These are phyloP conservation scores for Coniochaeta sp. DNA, from an alignment of 2,329 filamentous ascomycete genomes.

Conservation along the genomic window DNA sequence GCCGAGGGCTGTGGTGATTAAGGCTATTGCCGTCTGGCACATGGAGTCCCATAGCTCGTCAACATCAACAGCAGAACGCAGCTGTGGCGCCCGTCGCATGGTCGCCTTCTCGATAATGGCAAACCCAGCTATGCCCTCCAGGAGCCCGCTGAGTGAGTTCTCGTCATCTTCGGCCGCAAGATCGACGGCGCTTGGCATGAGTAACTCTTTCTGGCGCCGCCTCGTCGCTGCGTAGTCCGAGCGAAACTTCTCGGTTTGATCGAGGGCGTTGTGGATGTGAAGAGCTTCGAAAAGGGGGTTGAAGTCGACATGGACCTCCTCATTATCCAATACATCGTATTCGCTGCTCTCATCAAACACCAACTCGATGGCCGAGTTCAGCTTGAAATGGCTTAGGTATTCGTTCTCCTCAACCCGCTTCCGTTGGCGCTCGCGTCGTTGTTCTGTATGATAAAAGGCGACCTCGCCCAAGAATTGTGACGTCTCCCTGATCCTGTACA, in stretches of 20 bases:
- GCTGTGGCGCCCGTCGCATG: slow-evolving; percentile 75
- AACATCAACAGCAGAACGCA: slow-evolving; percentile 81
- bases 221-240: slow-evolving; percentile 88
- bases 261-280: slow-evolving; percentile 92
- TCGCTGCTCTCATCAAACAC: slow-evolving; percentile 94
- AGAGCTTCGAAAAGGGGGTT: slow-evolving; percentile 89
- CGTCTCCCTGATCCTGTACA: slow-evolving; percentile 89
- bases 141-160: slow-evolving; percentile 74
- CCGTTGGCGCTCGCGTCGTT: slow-evolving; percentile 75
- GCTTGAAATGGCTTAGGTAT: slow-evolving; percentile 74
- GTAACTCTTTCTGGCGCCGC: slow-evolving; percentile 82
- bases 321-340: slow-evolving; percentile 91
- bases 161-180: slow-evolving; percentile 81
- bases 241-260: slow-evolving; percentile 85
- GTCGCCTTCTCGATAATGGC: slow-evolving; percentile 94
- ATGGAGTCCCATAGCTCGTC: slow-evolving; percentile 98
- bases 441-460: slow-evolving; percentile 91
- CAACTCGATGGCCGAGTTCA: slow-evolving; percentile 93
- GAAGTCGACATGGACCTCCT: slow-evolving; percentile 91
- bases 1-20: slow-evolving; percentile 73
- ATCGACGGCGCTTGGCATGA: slow-evolving; percentile 70
- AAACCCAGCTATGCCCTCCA: slow-evolving; percentile 93
- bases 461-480: slow-evolving; percentile 95
- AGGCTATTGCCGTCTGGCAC: slow-evolving; percentile 77
- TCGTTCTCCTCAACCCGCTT: slow-evolving; percentile 70